Evolutionary conservation across 768 basidiomycete genomes (phyloP).

Genomic region (Mycena chlorophos): DNA sequence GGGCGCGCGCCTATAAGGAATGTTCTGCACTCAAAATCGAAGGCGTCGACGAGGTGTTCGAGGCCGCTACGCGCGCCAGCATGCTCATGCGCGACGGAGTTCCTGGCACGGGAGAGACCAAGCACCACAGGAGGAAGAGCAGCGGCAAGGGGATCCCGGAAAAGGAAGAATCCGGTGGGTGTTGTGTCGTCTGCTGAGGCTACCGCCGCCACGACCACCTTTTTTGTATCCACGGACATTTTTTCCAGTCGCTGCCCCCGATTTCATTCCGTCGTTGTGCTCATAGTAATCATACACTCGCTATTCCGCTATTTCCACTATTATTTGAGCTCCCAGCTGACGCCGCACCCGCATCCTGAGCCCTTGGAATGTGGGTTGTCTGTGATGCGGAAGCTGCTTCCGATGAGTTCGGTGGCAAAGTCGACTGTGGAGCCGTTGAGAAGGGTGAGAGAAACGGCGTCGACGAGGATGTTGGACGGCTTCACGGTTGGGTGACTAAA

Average conservation of each 20-base stretch:
- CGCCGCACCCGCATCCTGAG: conserved; percentile 90
- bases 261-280: not conserved
- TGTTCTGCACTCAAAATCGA: conserved; percentile 88
- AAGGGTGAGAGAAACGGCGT: conserved; percentile 80
- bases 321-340: conserved; percentile 87
- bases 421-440: conserved; percentile 89
- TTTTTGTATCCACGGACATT: not conserved
- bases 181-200: conserved; percentile 68
- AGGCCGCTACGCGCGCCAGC: conserved; percentile 93
- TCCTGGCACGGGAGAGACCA: conserved; percentile 41
- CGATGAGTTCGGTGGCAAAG: conserved; percentile 92
- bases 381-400: conserved; percentile 79
- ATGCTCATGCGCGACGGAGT: conserved; percentile 93
- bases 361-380: conserved; percentile 92
- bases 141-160: conserved; percentile 45
- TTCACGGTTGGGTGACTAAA: conserved; percentile 70
- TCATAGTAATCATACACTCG: not conserved
- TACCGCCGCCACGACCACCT: not conserved
- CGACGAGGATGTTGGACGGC: conserved; percentile 79
- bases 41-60: conserved; percentile 96
- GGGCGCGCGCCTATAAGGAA: conserved; percentile 92
- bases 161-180: conserved; percentile 51
- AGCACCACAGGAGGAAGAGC: conserved; percentile 56
- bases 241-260: not conserved
- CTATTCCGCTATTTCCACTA: conserved; percentile 6